Evolutionary conservation across 2,329 filamentous ascomycete species (phyloP), one percentile per base, ranked within the genome.

Genomic region (Thermochaetoides dissita): DNA sequence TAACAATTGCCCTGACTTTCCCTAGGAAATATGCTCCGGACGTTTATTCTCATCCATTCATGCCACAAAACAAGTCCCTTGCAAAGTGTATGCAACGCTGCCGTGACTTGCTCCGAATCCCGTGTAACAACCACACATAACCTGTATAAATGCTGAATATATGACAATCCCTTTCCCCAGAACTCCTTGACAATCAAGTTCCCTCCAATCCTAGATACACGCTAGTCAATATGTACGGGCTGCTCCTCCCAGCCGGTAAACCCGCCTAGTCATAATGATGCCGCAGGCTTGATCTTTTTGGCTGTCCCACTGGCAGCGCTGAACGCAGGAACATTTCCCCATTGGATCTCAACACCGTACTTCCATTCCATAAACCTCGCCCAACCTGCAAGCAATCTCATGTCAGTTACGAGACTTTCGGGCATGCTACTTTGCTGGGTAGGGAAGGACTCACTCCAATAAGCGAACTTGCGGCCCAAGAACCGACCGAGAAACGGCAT

Each of bases 401-500:
- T 24, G 17, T 24, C 17, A 24, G 17, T 5, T 24, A 5, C 17
- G 17, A 24, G 17, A 24, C 17, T 3, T 24, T 24, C 17, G 17
- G 17, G 17, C 17, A 24, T 3, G 17, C 17, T 24, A 24, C 17
- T 3, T 10, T 24, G 10, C 8, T 1, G 24, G 11, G 10, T 8
- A 6, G n/a, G 34, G n/a, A 6, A 24, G 5, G 17, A 69, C 81
- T 60, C 71, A 95, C 89, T 86, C 85, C 87, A 95, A 59, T 94
- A 95, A 46, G 89, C 89, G 67, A 88, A 93, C 63, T 86, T 93
- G 60, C 91, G 75, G 37, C 91, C 91, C 61, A 95, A 77, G 64
- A 87, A 96, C 64, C 96, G 98, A 45, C 91, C 91, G 52, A 86
- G 68, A 61, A 94, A 95, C 3, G 91, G 91, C 39, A 98, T 81